Base-by-base conservation (phyloP, 2,329 filamentous ascomycete genomes). In the Alternaria sp. region DNA sequence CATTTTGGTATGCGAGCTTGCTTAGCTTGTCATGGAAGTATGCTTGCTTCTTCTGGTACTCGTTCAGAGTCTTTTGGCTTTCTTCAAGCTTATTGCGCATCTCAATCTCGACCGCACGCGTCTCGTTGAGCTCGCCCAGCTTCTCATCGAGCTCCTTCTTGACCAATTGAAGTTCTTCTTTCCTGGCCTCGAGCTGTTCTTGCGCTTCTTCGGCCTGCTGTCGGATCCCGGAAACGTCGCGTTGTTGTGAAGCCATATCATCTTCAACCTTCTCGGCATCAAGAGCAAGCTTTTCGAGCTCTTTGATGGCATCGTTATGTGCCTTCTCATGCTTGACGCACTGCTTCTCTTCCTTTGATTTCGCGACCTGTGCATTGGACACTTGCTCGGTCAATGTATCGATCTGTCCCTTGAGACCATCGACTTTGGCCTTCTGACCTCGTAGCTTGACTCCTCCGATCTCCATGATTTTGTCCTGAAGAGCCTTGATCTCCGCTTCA, bases 21-120 rank as follows among this genome's bases (percentile, higher is more conserved):
- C 86, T 86, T 9, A 97, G 84, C 83, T 98, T 97, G 64, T 97
- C 93, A 58, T 93, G 85, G 93, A 94, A 98, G 82, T 97, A 93
- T 40, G 86, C 87, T 44, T 92, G 86, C 63, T 92, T 89, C 81
- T 92, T 94, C 78, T 96, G 90, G 80, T 96, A 97, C 75, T 98
- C 95, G 0, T 83, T 81, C 13, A 98, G 86, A 10, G 90, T 88
- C 82, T 99, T 99, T 69, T 97, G 92, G 78, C 95, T 96, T 77
- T 98, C 95, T 76, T 98, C 96, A 1, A 99, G 89, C 82, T 97
- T 97, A 81, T 98, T 98, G 67, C 92, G 91, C 93, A 98, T 97
- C 81, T 99, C 96, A 65, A 99, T 97, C 80, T 99, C 96, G 4
- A 91, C 85, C 0, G 93, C 94, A 10, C 95, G 89, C 0, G 91